Conservation (phyloP, 2,329 filamentous ascomycete species). For the Pyrenophora seminiperda region DNA sequence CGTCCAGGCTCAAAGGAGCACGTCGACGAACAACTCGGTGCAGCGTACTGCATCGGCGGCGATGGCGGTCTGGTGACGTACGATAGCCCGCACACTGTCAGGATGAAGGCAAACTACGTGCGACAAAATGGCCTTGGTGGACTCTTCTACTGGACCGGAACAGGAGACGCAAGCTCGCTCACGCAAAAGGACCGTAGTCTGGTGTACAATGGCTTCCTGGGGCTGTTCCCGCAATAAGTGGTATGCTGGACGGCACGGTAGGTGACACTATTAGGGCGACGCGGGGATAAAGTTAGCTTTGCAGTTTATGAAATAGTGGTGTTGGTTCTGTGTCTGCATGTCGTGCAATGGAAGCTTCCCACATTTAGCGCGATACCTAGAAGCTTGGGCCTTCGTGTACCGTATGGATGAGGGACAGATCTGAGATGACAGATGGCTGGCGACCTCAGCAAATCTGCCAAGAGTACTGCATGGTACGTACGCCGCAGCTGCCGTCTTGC, state of each 20-base stretch:
- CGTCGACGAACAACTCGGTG: constrained; percentile 69
- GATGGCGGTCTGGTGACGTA: constrained; percentile 81
- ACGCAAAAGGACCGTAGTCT: constrained; percentile 59
- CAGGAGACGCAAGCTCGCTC: constrained; percentile 63
- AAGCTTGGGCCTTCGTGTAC: constrained; percentile 17
- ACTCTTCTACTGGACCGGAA: constrained; percentile 82
- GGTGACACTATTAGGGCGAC: not conserved
- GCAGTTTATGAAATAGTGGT: not conserved
- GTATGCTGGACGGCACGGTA: not conserved
- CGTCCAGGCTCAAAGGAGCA: constrained; percentile 65
- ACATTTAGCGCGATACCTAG: constrained; percentile 17
- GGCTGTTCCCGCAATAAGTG: constrained; percentile 49
- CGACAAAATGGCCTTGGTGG: constrained; percentile 73
- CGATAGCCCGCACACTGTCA: constrained; percentile 77
- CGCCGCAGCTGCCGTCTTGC: not conserved
- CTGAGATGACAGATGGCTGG: constrained; percentile 5
- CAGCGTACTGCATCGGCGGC: constrained; percentile 72
- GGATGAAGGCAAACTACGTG: constrained; percentile 75
- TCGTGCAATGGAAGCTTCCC: constrained; percentile 2
- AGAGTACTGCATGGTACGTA: constrained; percentile 10
- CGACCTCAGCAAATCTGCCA: constrained; percentile 18
- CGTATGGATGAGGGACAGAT: too few species aligned
- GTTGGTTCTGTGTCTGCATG: constrained; percentile 4
- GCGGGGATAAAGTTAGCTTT: not conserved
- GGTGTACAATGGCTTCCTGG: constrained; percentile 64